A percentile compares a stretch with the other conserved stretches of the same genome.
Evolutionary conservation across 2,329 filamentous ascomycete genomes (phyloP).

Genomic region (Coniochaeta sp.): DNA sequence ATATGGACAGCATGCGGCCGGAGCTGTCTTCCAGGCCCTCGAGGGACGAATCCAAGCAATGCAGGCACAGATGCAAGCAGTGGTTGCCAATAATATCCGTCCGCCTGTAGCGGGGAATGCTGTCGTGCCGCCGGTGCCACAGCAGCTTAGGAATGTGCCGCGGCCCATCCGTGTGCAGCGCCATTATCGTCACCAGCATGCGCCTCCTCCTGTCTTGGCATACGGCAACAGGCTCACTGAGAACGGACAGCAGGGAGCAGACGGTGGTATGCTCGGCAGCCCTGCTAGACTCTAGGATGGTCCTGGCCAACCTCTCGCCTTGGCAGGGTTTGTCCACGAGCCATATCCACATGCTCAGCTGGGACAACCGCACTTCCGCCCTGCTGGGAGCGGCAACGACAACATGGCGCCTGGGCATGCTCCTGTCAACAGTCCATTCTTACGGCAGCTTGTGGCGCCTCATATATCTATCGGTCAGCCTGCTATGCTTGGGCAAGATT

Average conservation of each 20-base stretch:
- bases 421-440: too few relatives aligned
- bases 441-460: too few relatives aligned
- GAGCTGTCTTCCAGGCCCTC: not conserved
- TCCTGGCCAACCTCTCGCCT: not conserved
- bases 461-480: too few relatives aligned
- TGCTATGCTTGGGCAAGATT: too few relatives aligned
- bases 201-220: not conserved
- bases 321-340: not conserved
- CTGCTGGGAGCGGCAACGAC: not conserved
- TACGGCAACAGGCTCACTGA: not conserved
- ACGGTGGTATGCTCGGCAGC: not conserved
- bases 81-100: not conserved
- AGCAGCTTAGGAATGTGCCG: not conserved
- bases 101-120: not conserved
- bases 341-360: not conserved
- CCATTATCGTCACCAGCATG: not conserved
- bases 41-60: not conserved
- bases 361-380: not conserved
- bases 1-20: not conserved
- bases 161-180: not conserved
- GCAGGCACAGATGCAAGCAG: not conserved
- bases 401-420: too few relatives aligned
- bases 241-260: not conserved
- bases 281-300: not conserved
- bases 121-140: not conserved